Conservation (phyloP, 495 filamentous ascomycete species). For the Cercophora scortea region DNA sequence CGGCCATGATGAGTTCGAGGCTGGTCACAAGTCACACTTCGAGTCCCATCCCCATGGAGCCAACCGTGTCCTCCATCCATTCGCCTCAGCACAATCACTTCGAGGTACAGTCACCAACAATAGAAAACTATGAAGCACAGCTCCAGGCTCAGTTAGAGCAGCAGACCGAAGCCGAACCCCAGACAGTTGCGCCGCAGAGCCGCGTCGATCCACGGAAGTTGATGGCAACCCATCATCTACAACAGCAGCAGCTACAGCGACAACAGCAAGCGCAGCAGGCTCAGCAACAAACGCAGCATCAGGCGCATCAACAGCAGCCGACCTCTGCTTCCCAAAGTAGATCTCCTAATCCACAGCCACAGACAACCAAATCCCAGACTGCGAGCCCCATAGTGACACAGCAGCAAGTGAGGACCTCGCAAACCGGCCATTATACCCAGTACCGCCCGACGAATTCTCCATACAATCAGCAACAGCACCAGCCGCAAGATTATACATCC, state of each 20-base stretch:
- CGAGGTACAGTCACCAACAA: constrained; percentile 23
- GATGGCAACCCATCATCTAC: constrained; percentile 12
- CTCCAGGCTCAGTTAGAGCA: constrained; percentile 25
- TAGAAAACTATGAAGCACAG: constrained; percentile 26
- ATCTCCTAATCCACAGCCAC: constrained; percentile 18
- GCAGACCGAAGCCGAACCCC: constrained; percentile 13
- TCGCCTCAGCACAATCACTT: constrained; percentile 18
- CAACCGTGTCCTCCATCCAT: constrained; percentile 10
- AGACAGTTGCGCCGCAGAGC: constrained; percentile 3
- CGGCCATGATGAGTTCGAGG: neutral
- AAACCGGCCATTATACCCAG: constrained; percentile 11
- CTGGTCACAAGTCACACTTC: constrained; percentile 1
- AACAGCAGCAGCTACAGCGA: constrained; percentile 3
- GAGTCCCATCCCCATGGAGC: constrained; percentile 4
- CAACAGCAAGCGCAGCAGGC: constrained; percentile 9
- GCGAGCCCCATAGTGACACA: constrained; percentile 9
- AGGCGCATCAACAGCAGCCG: constrained; percentile 10
- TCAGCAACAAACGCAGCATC: constrained; percentile 11
- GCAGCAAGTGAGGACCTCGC: constrained; percentile 9
- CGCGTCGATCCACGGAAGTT: constrained; percentile 8
- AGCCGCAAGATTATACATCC: constrained; percentile 7
- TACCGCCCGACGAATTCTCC: constrained; percentile 13
- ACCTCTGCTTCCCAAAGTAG: constrained; percentile 12
- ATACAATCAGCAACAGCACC: constrained; percentile 14
- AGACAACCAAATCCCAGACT: constrained; percentile 13